Base-by-base conservation (phyloP, 2,329 filamentous ascomycete species). In the Pseudonectria buxi region DNA sequence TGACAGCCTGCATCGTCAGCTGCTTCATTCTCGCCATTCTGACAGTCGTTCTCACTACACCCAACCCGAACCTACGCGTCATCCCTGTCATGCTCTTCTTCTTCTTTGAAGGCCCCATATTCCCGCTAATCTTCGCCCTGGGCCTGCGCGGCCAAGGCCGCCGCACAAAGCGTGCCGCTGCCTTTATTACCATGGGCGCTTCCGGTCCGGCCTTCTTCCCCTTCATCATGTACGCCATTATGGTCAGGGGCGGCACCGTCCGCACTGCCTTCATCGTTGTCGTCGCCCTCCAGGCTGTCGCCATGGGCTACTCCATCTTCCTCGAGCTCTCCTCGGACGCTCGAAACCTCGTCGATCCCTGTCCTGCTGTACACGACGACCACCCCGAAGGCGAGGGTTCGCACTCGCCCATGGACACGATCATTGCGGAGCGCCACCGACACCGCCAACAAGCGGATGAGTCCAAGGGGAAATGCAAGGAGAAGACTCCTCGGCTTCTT, bases 21-120 rank as follows among this genome's bases (percentile, higher is more conserved):
- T 78, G 83, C 44, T 67, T 83, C 29, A 64, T 86, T 47, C 69
- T 68, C 34, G 63, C 68, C 2, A 53, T 74, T 7, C 49, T 76
- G 5, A 61, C 68, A 4, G 67, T 72, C 24, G 59, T 69, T 2
- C 43, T 78, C 9, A 58, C 56, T 3, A 64, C 64, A 4, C 35
- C 45, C 2, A 63, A 74, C 37, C 62, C 71, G 0, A 69, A 76
- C 43, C 45, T 72, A 1, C 56, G 78, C 15, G 62, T 67, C 15
- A 67, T 76, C n/a, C 80, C 86, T 45, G 64, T 84, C 3, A 68
- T 81, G 26, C 50, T 89, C 18, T 83, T 84, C 44, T 81, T 86
- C 46, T 86, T 94, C 59, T 86, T 85, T 52, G 86, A 90, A 57
- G 84, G 81, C 0, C 86, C 87, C 33, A 76, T 86, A 48, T 94